Base-by-base conservation (phyloP, 768 basidiomycete genomes). In the Mycena floridula region DNA sequence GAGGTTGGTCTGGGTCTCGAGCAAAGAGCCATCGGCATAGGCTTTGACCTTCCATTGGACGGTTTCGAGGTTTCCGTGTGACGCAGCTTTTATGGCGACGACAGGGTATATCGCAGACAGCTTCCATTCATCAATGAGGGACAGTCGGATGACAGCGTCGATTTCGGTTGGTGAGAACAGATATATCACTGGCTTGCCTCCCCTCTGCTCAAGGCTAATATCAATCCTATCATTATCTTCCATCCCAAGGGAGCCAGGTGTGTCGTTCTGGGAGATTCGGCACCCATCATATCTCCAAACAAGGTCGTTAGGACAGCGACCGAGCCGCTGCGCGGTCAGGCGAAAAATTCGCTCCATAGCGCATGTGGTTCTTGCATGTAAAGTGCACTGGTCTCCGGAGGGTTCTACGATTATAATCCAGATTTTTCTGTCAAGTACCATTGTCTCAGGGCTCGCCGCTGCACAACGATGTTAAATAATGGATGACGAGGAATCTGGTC, bases 81-180 rank as follows among this genome's bases (percentile, higher is more conserved):
- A 18, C 23, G 12, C 7, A 12, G 24, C 32, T 43, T 53, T 56
- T 18, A 54, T 48, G 4, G 59, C 60, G 11, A 62, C 57, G 20
- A 60, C 55, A 3, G 66, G 69, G 47, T 68, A 66, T 3, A 67
- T 49, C 1, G 56, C 55, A 4, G 64, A 66, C 39, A 70, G 63
- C 11, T 48, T 30, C 65, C 66, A 66, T 20, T 63, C 47, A 11
- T 55, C 55, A 0, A 46, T 47, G n/a, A 71, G 54, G 12, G 58
- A 57, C 9, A 73, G 59, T 2, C 48, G 40, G 35, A 69, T 58
- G 2, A 54, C 47, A 6, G 56, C 60, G 5, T 57, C 47, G 6
- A 54, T 47, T 21, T 60, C 57, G 11, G 36, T 7, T 0, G 67
- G 64, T 2, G 64, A 59, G 44, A 57, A 58, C 16, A 69, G 51